Conservation (phyloP, 2,329 filamentous ascomycete species). For the Aschersonia sp. region DNA sequence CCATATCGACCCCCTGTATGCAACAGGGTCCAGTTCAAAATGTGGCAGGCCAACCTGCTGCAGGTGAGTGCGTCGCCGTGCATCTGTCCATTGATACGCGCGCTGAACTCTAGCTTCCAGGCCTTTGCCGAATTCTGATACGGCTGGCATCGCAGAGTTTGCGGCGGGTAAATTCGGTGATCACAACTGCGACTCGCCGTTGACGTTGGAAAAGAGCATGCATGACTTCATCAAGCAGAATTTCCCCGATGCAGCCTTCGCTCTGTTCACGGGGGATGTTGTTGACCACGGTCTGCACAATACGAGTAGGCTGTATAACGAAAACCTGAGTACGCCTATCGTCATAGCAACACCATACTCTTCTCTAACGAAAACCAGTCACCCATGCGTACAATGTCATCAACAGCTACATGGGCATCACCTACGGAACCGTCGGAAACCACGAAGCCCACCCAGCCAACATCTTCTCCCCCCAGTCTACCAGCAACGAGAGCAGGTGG, state of each 20-base stretch:
- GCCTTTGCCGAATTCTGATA: constrained; percentile 32
- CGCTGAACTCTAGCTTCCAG: background rate
- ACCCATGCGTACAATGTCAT: constrained; percentile 32
- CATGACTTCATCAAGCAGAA: constrained; percentile 31
- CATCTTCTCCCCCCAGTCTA: constrained; percentile 27
- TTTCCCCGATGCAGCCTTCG: constrained; percentile 31
- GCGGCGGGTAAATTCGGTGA: constrained; percentile 38
- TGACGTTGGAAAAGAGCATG: constrained; percentile 38
- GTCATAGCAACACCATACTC: background rate
- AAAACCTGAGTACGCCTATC: constrained; percentile 11
- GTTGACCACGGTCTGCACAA: constrained; percentile 35
- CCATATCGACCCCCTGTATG: constrained; percentile 41
- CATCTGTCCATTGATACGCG: background rate
- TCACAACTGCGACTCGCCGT: constrained; percentile 34
- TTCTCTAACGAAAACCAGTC: constrained; percentile 13
- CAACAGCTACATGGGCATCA: constrained; percentile 22
- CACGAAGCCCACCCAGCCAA: constrained; percentile 41
- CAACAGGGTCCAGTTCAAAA: constrained; percentile 33
- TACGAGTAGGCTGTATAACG: constrained; percentile 19
- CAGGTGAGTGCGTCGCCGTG: constrained; percentile 13
- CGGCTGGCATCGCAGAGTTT: constrained; percentile 25
- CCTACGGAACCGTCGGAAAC: constrained; percentile 42
- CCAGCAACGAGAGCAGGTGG: constrained; percentile 30
- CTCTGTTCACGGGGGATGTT: constrained; percentile 45
- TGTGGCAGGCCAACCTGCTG: constrained; percentile 47